Evolutionary conservation across 1,284 basidiomycete species (phyloP), one percentile per base, ranked within the genome.

Genomic region (Leccinum laetum): DNA sequence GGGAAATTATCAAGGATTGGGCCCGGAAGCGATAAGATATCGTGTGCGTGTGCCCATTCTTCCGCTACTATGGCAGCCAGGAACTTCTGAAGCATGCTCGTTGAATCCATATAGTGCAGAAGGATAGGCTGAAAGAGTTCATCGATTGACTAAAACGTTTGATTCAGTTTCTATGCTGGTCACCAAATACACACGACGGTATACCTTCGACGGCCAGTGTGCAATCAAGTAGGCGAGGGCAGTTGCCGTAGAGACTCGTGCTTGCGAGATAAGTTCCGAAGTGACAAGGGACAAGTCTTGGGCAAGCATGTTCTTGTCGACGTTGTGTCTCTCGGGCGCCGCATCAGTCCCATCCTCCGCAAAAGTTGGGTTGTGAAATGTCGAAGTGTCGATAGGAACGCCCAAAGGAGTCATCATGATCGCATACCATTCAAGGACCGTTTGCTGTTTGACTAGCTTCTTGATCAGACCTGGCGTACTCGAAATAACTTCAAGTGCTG

Each of bases 301-400:
- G 1, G 88, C 84, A 58, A 99, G 83, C 88, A 99, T 96, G 65
- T 93, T 93, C 82, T 96, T 99, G 82, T 99, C 98, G 32, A 99
- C 93, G 71, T 98, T 97, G 76, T 99, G 93, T 39, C 89, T 84
- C 73, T 94, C 91, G 2, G 71, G 79, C 4, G 80, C 79, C 21
- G 74, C 76, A 64, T 80, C 81, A 56, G 70, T 71, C 14, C 83
- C 83, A 63, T 84, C 80, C 44, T 79, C 78, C 32, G 81, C 74
- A 21, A 84, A 75, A 11, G 81, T 79, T 3, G 91, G 87, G 61
- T 85, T 83, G 76, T 90, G 92, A 75, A 99, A 96, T 11, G 84
- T 82, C 0, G 84, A 75, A 0, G 87, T 77, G 71, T 98, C 90
- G 69, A 99, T 85, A 0, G 93, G 84, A 29, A 88, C 82, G 32